Conservation (phyloP, 2,329 filamentous ascomycete genomes). For the Fusarium metavorans region DNA sequence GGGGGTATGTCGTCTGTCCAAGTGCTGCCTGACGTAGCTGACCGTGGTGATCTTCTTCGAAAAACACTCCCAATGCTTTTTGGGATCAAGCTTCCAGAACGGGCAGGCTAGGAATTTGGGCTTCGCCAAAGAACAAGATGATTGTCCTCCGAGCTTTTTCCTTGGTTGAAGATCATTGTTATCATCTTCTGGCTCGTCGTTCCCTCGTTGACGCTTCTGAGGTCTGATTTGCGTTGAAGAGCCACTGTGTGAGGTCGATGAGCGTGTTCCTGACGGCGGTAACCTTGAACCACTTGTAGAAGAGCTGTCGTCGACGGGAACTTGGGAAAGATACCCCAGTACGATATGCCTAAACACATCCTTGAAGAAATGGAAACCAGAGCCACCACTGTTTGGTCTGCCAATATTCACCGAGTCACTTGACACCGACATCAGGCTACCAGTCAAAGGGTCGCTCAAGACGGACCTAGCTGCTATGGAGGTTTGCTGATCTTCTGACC, state of each 20-base stretch:
- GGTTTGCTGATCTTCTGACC: background rate
- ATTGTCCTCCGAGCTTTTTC: background rate
- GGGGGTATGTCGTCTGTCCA: background rate
- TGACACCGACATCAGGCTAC: background rate
- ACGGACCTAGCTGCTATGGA: background rate
- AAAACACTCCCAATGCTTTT: background rate
- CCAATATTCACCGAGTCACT: background rate
- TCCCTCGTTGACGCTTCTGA: background rate
- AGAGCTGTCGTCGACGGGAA: background rate
- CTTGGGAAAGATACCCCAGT: background rate
- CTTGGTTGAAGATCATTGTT: background rate
- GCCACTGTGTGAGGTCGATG: background rate
- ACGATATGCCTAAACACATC: background rate
- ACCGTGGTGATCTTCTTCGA: background rate
- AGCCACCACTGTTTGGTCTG: too few relatives aligned
- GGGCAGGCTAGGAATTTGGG: background rate
- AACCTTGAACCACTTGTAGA: too few relatives aligned
- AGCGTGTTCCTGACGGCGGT: background rate
- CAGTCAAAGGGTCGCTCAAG: too few relatives aligned
- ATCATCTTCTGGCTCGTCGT: background rate
- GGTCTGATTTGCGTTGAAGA: too few relatives aligned
- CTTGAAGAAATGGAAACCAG: background rate
- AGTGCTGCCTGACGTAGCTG: slow-evolving; percentile 1
- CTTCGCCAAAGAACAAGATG: background rate
- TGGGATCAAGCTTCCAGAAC: slow-evolving; percentile 3